Conservation (phyloP, 2,329 filamentous ascomycete species). For the Aspergillus tamarii region DNA sequence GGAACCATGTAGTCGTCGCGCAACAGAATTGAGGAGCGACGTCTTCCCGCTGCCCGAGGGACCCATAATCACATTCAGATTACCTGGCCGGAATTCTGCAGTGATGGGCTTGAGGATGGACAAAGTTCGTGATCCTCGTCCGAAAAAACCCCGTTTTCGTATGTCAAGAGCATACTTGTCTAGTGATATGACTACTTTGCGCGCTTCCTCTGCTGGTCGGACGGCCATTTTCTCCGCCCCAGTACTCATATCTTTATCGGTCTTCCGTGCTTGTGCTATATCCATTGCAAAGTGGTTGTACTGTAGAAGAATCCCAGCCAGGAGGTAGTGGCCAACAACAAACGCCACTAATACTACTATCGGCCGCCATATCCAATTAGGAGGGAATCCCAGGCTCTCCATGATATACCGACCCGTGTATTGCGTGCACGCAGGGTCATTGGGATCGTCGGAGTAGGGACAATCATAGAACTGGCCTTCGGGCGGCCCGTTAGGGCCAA, state of each 20-base stretch:
- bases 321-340: conserved; percentile 62
- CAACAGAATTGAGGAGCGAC: conserved; percentile 73
- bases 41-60: conserved; percentile 79
- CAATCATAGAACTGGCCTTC: conserved; percentile 73
- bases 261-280: conserved; percentile 64
- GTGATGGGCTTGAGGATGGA: conserved; percentile 69
- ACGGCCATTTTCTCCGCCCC: conserved; percentile 71
- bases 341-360: conserved; percentile 67
- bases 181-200: conserved; percentile 67
- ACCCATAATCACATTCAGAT: conserved; percentile 78
- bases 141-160: conserved; percentile 61
- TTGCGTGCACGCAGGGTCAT: conserved; percentile 66
- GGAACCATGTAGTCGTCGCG: conserved; percentile 65
- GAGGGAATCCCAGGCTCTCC: conserved; percentile 68
- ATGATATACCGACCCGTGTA: conserved; percentile 74
- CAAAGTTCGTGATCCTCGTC: conserved; percentile 45
- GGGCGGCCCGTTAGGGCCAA: conserved; percentile 35
- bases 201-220: conserved; percentile 56
- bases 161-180: conserved; percentile 67
- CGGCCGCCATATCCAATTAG: conserved; percentile 68
- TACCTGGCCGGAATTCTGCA: conserved; percentile 68
- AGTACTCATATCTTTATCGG: conserved; percentile 65
- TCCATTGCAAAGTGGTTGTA: conserved; percentile 70
- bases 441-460: conserved; percentile 62
- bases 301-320: conserved; percentile 64